Evolutionary conservation across 768 basidiomycete genomes (phyloP).

Genomic region (Postia placenta): DNA sequence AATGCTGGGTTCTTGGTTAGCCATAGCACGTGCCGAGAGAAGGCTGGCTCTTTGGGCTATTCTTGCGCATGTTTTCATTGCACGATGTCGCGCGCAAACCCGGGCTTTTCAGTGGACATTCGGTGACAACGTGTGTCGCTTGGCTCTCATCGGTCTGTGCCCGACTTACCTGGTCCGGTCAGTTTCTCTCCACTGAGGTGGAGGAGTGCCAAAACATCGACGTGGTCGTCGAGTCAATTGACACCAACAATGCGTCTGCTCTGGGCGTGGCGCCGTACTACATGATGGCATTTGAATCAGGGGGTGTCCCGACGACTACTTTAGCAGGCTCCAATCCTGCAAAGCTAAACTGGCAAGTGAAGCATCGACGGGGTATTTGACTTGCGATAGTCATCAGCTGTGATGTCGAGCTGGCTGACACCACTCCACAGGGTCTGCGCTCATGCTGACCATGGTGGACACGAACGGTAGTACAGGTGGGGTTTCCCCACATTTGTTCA

Average conservation of each 20-base stretch:
- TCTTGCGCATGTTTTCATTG: neutral
- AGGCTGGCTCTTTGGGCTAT: neutral
- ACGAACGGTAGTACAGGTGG: slow-evolving; percentile 37
- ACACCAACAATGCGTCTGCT: slow-evolving; percentile 14
- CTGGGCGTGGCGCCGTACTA: slow-evolving; percentile 32
- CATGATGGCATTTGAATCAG: slow-evolving; percentile 35
- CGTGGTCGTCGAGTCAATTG: slow-evolving; percentile 20
- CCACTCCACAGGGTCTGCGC: slow-evolving; percentile 34
- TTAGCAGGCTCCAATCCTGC: slow-evolving; percentile 26
- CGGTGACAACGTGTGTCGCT: slow-evolving; percentile 21
- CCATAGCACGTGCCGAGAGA: too few species aligned
- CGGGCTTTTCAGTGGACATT: slow-evolving; percentile 25
- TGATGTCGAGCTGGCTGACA: too few species aligned
- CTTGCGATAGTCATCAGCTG: neutral
- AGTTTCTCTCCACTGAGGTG: slow-evolving; percentile 18
- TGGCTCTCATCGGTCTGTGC: neutral
- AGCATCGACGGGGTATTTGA: slow-evolving; percentile 34
- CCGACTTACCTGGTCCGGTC: neutral
- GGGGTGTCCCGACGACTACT: slow-evolving; percentile 28
- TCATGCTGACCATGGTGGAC: slow-evolving; percentile 42
- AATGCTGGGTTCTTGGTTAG: too few species aligned
- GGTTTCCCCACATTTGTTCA: slow-evolving; percentile 28
- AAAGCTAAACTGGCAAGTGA: slow-evolving; percentile 32
- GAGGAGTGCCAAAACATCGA: slow-evolving; percentile 19
- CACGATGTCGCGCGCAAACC: neutral